Evolutionary conservation across 2,329 filamentous ascomycete genomes (phyloP).

Genomic region (Pestalotiopsis sp.): DNA sequence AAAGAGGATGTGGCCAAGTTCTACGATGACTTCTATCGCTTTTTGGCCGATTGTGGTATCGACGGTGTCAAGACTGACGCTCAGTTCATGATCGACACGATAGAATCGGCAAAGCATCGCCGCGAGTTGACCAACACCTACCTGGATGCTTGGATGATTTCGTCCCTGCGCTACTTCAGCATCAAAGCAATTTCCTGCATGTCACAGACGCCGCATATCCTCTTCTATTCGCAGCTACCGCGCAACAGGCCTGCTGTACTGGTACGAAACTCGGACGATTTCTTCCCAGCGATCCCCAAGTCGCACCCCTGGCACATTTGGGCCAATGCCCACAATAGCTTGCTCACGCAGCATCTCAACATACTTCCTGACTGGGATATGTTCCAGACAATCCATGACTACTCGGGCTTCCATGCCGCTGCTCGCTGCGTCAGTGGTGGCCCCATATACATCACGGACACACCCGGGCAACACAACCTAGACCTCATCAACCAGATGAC

Average conservation of each 20-base stretch:
- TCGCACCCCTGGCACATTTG: slow-evolving; percentile 96
- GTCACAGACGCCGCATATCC: slow-evolving; percentile 83
- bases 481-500: slow-evolving; percentile 80
- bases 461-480: slow-evolving; percentile 79
- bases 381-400: slow-evolving; percentile 68
- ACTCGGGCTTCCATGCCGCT: slow-evolving; percentile 84
- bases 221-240: slow-evolving; percentile 84
- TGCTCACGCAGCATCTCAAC: slow-evolving; percentile 84
- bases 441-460: slow-evolving; percentile 92
- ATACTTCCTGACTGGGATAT: slow-evolving; percentile 82
- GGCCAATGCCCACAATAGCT: slow-evolving; percentile 85
- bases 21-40: slow-evolving; percentile 90
- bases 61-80: slow-evolving; percentile 92
- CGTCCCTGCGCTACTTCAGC: slow-evolving; percentile 77
- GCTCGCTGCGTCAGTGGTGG: slow-evolving; percentile 89
- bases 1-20: slow-evolving; percentile 74
- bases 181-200: slow-evolving; percentile 88
- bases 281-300: slow-evolving; percentile 79
- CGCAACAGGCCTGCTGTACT: slow-evolving; percentile 74
- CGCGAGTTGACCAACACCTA: slow-evolving; percentile 74
- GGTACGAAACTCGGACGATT: slow-evolving; percentile 88
- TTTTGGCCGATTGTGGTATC: slow-evolving; percentile 73
- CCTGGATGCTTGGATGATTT: slow-evolving; percentile 83
- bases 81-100: slow-evolving; percentile 85
- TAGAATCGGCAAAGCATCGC: slow-evolving; percentile 70